Base-by-base conservation (phyloP, 306 rosid species). In the Fragaria vesca region DNA sequence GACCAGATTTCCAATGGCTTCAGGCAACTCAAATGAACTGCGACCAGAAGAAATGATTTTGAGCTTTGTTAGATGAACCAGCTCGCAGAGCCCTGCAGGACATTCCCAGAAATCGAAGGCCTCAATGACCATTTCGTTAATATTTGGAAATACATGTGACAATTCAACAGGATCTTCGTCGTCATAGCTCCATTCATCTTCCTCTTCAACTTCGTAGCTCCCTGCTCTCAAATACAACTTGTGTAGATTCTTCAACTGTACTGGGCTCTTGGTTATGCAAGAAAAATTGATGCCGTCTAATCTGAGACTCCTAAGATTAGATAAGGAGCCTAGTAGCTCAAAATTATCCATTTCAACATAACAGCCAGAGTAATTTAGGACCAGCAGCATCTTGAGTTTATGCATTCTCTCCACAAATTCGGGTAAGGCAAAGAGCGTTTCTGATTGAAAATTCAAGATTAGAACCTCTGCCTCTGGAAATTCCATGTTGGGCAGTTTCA, bases 221-320 rank as follows among this genome's bases (percentile, higher is more conserved):
- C 10, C 45, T 42, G 45, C 45, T 55, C 30, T 55, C 63, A 92
- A 51, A n/a, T 93, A 88, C 30, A 84, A 46, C 28, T 92, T 90
- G 34, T 72, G 79, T 28, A 92, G 78, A 73, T 82, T 87, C 83
- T 75, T 75, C 79, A 91, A 38, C 45, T 38, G 83, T 34, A 66
- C 16, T 6, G 74, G 40, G 2, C 67, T 70, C 72, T 82, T 45
- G 45, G 46, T n/a, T 16, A 89, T 75, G 60, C 69, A 79, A 73
- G 89, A 86, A 80, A 87, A 18, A 2, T 78, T 74, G 57, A 90
- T 73, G 55, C 84, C 77, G 80, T 90, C 96, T 12, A 90, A 69
- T 78, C 92, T 83, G 28, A 89, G 74, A 72, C 86, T 76, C 79
- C 61, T 75, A 4, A 92, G 80, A 66, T 63, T 1, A 26, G 24